Percentiles rank a stretch among this genome's conserved stretches.
Conservation (phyloP, 1,284 basidiomycete species). For the Ganoderma boninense region DNA sequence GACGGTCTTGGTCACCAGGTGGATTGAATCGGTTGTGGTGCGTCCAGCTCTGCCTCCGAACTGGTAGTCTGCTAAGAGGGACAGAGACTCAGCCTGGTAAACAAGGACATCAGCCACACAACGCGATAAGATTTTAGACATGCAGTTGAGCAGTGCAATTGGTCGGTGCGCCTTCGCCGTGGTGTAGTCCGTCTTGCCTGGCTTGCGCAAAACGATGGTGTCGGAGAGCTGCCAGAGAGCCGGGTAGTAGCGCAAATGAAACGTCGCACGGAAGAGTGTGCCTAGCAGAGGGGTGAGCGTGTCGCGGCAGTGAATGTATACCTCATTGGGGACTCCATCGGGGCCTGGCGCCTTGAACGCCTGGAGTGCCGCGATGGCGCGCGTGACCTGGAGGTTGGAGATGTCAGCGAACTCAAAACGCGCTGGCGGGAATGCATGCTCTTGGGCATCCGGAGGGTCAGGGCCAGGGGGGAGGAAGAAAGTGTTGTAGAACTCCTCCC, state of each 20-base stretch:
- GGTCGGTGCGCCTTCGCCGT: constrained; percentile 47
- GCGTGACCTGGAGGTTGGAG: constrained; percentile 33
- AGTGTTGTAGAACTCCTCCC: constrained; percentile 33
- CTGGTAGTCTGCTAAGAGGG: constrained; percentile 39
- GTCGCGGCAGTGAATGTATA: constrained; percentile 39
- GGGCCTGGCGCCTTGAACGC: constrained; percentile 48
- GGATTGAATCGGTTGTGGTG: constrained; percentile 48
- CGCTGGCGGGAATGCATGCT: constrained; percentile 35
- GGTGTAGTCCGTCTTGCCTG: constrained; percentile 46
- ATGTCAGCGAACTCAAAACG: constrained; percentile 33
- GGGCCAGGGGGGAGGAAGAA: constrained; percentile 44
- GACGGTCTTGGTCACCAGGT: constrained; percentile 40
- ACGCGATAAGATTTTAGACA: constrained; percentile 45
- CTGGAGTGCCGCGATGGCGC: constrained; percentile 22
- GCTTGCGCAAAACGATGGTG: constrained; percentile 50
- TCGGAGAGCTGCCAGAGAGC: constrained; percentile 41
- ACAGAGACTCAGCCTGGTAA: constrained; percentile 33
- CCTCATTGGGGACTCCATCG: constrained; percentile 46
- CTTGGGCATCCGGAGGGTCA: constrained; percentile 4
- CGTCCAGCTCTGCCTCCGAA: constrained; percentile 46
- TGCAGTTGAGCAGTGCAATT: constrained; percentile 47
- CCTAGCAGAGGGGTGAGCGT: constrained; percentile 39
- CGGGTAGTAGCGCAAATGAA: constrained; percentile 40
- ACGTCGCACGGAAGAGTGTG: constrained; percentile 41
- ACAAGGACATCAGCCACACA: constrained; percentile 36